Percentiles rank a stretch among this genome's conserved stretches.
These are phyloP conservation scores for button mushroom (Agaricus bisporus) DNA, from an alignment of 768 basidiomycete genomes.

Conservation along the genomic window DNA sequence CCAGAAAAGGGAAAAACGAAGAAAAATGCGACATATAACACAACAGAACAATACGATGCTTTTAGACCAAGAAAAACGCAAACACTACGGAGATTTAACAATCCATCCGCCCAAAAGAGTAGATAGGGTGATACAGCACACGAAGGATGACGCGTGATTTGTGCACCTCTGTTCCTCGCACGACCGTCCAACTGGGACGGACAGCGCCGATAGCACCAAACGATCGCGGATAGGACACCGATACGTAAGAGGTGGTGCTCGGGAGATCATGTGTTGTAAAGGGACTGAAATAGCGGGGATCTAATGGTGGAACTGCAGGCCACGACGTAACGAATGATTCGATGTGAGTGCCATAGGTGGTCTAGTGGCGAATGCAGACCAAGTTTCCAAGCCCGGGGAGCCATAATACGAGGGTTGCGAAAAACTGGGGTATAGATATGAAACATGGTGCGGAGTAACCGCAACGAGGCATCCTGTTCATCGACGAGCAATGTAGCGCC, in stretches of 20 bases:
- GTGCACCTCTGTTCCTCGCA: not conserved
- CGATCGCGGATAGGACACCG: not conserved
- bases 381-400: not conserved
- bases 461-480: constrained; percentile 14
- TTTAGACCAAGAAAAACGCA: constrained; percentile 3
- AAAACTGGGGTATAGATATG: not conserved
- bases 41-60: constrained; percentile 4
- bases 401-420: not conserved
- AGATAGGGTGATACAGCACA: not conserved
- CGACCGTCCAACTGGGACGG: not conserved
- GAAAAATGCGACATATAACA: constrained; percentile 1
- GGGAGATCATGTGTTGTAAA: not conserved
- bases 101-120: not conserved
- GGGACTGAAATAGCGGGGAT: not conserved
- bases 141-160: not conserved
- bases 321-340: not conserved
- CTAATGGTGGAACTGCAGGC: not conserved
- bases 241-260: not conserved
- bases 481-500: constrained; percentile 44
- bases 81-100: not conserved
- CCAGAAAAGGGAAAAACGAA: not conserved
- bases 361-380: not conserved
- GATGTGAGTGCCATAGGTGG: constrained; percentile 4
- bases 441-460: not conserved
- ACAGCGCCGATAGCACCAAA: too few species aligned